Percentiles rank a stretch among this genome's conserved stretches.
phyloP scores from a whole-genome alignment of 2,329 filamentous ascomycete genomes.

The Remersonia thermophila region DNA sequence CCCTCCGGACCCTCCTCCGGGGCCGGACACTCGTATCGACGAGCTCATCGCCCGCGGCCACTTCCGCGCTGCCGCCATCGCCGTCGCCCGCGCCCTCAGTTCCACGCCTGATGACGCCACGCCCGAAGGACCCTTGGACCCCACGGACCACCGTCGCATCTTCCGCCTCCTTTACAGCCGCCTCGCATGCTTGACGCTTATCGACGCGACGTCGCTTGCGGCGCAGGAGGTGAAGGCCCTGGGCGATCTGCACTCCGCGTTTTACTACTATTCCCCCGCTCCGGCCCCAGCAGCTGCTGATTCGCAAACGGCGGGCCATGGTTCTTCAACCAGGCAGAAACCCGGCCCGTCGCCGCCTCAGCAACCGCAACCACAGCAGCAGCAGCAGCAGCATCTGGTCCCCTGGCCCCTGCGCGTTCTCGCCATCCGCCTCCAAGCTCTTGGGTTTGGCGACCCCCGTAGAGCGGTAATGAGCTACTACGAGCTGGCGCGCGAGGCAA shows the following conservation, averaged over 20 bases:
- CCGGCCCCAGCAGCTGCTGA: too few relatives aligned
- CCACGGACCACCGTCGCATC: conserved; percentile 51
- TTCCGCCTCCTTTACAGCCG: conserved; percentile 71
- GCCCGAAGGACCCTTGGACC: conserved; percentile 26
- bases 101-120: conserved; percentile 21
- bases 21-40: conserved; percentile 50
- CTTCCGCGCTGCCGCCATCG: conserved; percentile 67
- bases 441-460: conserved; percentile 74
- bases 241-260: conserved; percentile 46
- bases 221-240: conserved; percentile 54
- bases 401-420: conserved; percentile 82
- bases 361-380: background rate
- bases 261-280: conserved; percentile 37
- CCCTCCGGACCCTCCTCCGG: conserved; percentile 47
- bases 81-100: conserved; percentile 49
- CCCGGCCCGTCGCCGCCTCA: conserved; percentile 11
- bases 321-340: too few relatives aligned
- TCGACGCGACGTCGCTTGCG: conserved; percentile 58
- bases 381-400: conserved; percentile 45
- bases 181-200: conserved; percentile 68
- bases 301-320: too few relatives aligned
- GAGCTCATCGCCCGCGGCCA: conserved; percentile 59
- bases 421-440: conserved; percentile 69
- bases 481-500: conserved; percentile 69
- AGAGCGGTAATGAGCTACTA: conserved; percentile 84